A percentile compares a stretch with the other conserved stretches of the same genome.
Evolutionary conservation across 2,329 filamentous ascomycete species (phyloP).

Genomic region (Colletotrichum shisoi): DNA sequence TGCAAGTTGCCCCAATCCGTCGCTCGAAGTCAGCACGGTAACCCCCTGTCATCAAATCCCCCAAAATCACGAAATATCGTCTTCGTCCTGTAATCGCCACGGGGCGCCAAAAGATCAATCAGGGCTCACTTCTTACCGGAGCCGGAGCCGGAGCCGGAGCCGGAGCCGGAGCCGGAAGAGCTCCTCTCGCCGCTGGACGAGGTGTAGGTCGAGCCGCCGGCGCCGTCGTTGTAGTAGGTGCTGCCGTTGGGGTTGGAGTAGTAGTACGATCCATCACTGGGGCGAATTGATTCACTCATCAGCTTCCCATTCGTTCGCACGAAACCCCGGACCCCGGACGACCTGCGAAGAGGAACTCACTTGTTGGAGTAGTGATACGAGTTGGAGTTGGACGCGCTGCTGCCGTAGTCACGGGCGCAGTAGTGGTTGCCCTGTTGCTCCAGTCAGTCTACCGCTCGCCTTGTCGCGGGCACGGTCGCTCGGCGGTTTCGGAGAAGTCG

Average conservation of each 20-base stretch:
- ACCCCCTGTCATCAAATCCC: not conserved
- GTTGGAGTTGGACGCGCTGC: constrained; percentile 63
- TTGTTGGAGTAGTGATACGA: constrained; percentile 73
- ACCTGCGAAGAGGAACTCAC: constrained; percentile 48
- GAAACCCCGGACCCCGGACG: no score
- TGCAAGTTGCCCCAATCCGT: not conserved
- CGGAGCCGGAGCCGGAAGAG: constrained; percentile 42
- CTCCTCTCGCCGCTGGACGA: constrained; percentile 55
- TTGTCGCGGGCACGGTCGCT: no score
- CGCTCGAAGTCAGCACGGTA: not conserved
- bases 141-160: constrained; percentile 18
- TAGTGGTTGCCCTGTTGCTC: constrained; percentile 70
- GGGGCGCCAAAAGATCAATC: not conserved
- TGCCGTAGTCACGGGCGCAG: constrained; percentile 70
- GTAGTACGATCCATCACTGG: constrained; percentile 73
- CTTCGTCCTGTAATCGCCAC: not conserved
- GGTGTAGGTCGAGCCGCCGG: constrained; percentile 68
- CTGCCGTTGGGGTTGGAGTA: constrained; percentile 74
- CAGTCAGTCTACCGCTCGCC: not conserved
- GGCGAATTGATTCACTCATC: not conserved
- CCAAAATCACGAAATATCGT: not conserved
- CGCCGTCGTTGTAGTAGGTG: constrained; percentile 71
- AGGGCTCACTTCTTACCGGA: constrained; percentile 31
- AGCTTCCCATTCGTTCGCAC: not conserved
- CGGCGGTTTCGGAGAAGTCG: constrained; percentile 18